Percentiles rank a stretch among this genome's conserved stretches.
Evolutionary conservation across 2,329 filamentous ascomycete genomes (phyloP).

Genomic region (Cryphonectria parasitica): DNA sequence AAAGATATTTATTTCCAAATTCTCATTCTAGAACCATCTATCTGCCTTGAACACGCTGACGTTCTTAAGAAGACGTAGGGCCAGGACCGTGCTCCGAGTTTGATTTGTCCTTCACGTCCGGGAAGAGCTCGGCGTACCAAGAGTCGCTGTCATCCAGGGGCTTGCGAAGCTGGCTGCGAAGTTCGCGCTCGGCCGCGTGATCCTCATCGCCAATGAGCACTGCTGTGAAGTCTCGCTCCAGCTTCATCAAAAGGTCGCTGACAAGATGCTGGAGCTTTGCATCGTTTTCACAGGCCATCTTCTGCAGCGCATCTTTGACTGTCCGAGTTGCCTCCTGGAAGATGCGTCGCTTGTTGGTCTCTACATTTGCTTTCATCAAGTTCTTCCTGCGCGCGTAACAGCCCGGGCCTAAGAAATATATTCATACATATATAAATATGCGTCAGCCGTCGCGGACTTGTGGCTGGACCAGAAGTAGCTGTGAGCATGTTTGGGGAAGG

Average conservation of each 20-base stretch:
- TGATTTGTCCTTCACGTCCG: background rate
- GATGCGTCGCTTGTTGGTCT: slow-evolving; percentile 47
- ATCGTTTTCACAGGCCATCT: slow-evolving; percentile 36
- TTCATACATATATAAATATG: background rate
- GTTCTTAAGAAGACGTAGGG: background rate
- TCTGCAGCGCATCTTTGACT: slow-evolving; percentile 45
- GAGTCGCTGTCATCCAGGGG: background rate
- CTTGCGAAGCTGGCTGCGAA: background rate
- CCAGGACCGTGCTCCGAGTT: background rate
- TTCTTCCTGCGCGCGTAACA: slow-evolving; percentile 56
- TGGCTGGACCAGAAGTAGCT: slow-evolving; percentile 2
- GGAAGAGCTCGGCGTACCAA: background rate
- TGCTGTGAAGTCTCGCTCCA: slow-evolving; percentile 12
- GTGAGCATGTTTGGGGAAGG: background rate
- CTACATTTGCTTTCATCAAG: slow-evolving; percentile 51
- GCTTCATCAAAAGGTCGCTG: background rate
- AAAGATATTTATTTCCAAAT: no score
- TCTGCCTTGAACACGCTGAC: background rate
- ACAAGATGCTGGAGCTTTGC: background rate
- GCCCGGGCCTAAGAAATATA: slow-evolving; percentile 41
- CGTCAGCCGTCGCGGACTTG: slow-evolving; percentile 1
- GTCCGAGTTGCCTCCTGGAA: slow-evolving; percentile 49
- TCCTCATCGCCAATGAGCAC: background rate
- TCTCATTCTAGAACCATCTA: no score
- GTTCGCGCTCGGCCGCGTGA: background rate